Evolutionary conservation across 306 rosid genomes (phyloP).

Genomic region (Prunus armeniaca): DNA sequence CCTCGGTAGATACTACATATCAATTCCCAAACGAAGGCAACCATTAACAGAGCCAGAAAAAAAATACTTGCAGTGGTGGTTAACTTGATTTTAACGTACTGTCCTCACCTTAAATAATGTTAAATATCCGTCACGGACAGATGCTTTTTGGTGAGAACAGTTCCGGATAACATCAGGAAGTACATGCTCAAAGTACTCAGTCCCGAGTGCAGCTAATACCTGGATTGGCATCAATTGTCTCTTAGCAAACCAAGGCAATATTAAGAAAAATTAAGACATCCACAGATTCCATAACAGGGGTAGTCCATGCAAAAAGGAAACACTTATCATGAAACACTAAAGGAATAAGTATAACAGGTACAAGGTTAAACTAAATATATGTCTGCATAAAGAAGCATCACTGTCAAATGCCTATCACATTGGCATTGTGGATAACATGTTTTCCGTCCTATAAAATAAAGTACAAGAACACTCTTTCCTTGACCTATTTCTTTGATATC

Average conservation of each 20-base stretch:
- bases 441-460: background rate
- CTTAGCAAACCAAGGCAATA: background rate
- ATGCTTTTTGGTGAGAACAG: slow-evolving; percentile 90
- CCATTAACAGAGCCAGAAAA: background rate
- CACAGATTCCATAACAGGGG: background rate
- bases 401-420: background rate
- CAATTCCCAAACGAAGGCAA: slow-evolving; percentile 16
- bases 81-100: background rate
- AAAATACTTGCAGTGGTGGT: background rate
- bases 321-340: too few species aligned
- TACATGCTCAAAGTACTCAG: slow-evolving; percentile 74
- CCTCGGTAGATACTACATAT: slow-evolving; percentile 80
- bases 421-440: background rate
- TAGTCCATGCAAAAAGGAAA: background rate
- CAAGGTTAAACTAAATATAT: background rate
- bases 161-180: slow-evolving; percentile 91
- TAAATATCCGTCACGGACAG: slow-evolving; percentile 95
- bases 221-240: slow-evolving; percentile 18
- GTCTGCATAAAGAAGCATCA: background rate
- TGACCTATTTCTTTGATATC: background rate
- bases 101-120: slow-evolving; percentile 85
- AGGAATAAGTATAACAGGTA: background rate
- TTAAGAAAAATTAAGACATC: background rate
- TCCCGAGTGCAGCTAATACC: slow-evolving; percentile 96
- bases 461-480: background rate